Evolutionary conservation across 805 yeast species (phyloP), one percentile per base, ranked within the genome.

Genomic region (Candida yuanshanica): DNA sequence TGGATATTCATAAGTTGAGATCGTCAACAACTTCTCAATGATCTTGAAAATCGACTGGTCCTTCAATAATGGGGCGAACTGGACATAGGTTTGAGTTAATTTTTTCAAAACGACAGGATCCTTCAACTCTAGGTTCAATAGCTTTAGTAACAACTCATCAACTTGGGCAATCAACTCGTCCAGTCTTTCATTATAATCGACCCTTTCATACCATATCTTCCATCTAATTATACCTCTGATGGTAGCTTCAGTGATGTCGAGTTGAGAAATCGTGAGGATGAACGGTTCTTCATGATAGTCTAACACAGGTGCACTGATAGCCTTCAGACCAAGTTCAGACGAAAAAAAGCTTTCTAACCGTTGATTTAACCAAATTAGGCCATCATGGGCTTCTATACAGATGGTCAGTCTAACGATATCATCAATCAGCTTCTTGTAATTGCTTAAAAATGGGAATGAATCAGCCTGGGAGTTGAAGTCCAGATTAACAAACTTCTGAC

Each of bases 201-300:
- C 72, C 7, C 79, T 77, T 26, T 63, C 72, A 53, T 87, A 89
- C 96, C 97, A 91, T 14, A 88, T 79, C 53, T 87, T 79, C 99
- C 99, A 95, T 56, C 99, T 76, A 11, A 93, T 81, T 20, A 95
- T 82, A 27, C 98, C 99, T 45, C 95, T 75, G 25, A 93, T 77
- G 50, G 95, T 83, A 26, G 95, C 83, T 61, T 91, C 98, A 21
- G 89, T 86, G 20, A 89, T 78, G 56, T 80, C 81, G 46, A 93
- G 79, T 58, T 89, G 96, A 0, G 95, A 77, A 39, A 81, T 74
- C 0, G 95, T 93, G 45, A 79, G 74, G 33, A 83, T 72, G 56
- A 77, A 85, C 5, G 95, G 83, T 44, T 83, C 83, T 1, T 75
- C 75, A 43, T 71, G 72, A 44, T 74, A 73, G 36, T 72, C 76